phyloP scores from a whole-genome alignment of 495 filamentous ascomycete genomes.

The Cercophora newfieldiana region DNA sequence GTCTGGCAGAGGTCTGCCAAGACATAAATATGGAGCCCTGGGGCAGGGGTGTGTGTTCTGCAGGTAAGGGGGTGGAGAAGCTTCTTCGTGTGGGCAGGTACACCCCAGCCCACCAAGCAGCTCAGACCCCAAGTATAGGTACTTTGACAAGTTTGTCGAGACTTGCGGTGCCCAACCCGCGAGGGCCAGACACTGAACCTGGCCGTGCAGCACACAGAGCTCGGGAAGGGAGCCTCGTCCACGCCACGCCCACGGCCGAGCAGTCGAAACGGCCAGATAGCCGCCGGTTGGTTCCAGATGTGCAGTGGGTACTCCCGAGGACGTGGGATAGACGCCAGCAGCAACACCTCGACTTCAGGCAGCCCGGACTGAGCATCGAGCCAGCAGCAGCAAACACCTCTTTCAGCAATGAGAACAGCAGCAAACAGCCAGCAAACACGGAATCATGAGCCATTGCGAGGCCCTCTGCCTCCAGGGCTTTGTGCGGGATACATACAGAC shows the following conservation, averaged over 20 bases:
- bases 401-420: not conserved
- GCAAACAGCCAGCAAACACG: not conserved
- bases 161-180: not conserved
- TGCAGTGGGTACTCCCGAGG: not conserved
- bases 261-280: slow-evolving; percentile 5
- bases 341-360: slow-evolving; percentile 1
- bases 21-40: not conserved
- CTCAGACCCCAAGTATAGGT: not conserved
- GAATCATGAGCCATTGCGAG: not conserved
- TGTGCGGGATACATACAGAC: not conserved
- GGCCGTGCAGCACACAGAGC: not conserved
- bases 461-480: not conserved
- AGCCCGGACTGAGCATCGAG: not conserved
- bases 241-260: slow-evolving; percentile 6
- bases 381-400: not conserved
- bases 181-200: not conserved
- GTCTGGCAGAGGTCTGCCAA: not conserved
- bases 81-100: not conserved
- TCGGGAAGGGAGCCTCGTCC: slow-evolving; percentile 10
- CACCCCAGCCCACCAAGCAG: not conserved
- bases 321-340: slow-evolving; percentile 18
- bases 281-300: slow-evolving; percentile 20
- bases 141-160: not conserved
- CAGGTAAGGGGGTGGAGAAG: not conserved
- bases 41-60: not conserved